These are phyloP conservation scores for Chytriomyces sp. DNA, from an alignment of 192 early-diverging fungal species.

Conservation along the genomic window DNA sequence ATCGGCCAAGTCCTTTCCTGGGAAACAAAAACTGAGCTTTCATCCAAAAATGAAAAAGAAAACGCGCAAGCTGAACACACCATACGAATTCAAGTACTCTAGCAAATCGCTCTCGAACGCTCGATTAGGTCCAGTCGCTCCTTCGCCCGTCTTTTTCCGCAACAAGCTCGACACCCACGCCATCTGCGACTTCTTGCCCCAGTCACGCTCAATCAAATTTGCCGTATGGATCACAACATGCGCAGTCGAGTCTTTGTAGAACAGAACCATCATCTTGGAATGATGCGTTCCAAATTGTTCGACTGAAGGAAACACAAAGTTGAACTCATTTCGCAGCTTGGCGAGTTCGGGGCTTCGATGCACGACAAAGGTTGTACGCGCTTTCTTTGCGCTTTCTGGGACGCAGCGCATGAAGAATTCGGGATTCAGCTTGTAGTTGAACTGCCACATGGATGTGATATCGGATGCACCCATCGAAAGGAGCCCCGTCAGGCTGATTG, in stretches of 20 bases:
- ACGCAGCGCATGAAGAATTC: constrained; percentile 26
- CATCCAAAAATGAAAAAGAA: neutral
- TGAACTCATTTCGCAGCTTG: neutral
- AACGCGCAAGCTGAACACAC: neutral
- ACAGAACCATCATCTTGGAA: constrained; percentile 68
- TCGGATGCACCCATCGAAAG: too few species aligned
- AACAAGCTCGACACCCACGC: constrained; percentile 57
- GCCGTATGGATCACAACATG: constrained; percentile 67
- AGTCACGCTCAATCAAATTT: constrained; percentile 66
- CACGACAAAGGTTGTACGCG: constrained; percentile 17
- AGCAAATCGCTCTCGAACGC: constrained; percentile 63
- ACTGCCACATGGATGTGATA: constrained; percentile 2
- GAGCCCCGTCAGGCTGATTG: too few species aligned
- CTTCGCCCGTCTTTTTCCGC: constrained; percentile 34
- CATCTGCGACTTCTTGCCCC: constrained; percentile 67
- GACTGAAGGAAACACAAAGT: neutral
- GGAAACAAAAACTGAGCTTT: neutral
- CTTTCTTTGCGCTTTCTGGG: neutral
- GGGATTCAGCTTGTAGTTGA: constrained; percentile 35
- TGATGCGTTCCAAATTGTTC: constrained; percentile 62
- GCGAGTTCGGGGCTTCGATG: constrained; percentile 5
- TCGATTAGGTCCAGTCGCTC: constrained; percentile 21
- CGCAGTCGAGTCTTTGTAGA: constrained; percentile 50
- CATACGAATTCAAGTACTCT: constrained; percentile 59
- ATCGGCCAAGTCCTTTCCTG: constrained; percentile 9